Base-by-base conservation (phyloP, 2,329 filamentous ascomycete species). In the Pseudogymnoascus verrucosus region DNA sequence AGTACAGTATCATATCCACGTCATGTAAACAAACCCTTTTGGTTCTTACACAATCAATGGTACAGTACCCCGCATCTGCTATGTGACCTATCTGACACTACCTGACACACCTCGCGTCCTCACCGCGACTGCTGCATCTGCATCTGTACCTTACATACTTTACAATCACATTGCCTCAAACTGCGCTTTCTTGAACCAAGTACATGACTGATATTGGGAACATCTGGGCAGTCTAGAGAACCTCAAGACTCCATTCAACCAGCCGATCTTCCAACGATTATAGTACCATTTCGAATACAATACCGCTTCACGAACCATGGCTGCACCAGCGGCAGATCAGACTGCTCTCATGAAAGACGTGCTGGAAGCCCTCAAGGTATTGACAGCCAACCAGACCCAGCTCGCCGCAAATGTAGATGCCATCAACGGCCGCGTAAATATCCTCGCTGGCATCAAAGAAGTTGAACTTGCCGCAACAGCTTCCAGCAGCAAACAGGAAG, bases 351-450 rank as follows among this genome's bases (percentile, higher is more conserved):
- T 85, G 64, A 79, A 79, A 67, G 80, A 84, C 73, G 84, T 88
- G 68, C 76, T 87, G 23, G 74, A 77, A 42, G 79, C 79, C 42
- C 73, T 88, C 64, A 82, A 79, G 69, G 76, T 77, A n/a, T 73
- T 88, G 65, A 80, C 84, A 66, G 72, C 78, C 67, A 84, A 84
- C 64, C 83, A 87, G 69, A 74, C 77, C 47, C 76, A 80, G 40
- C 78, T 88, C 51, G 77, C 82, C 39, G 78, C 82, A 51, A 78
- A 80, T 60, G 79, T 87, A 44, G 84, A 87, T 73, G 78, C 79
- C 47, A 85, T 87, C 74, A 82, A 84, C 68, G 83, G 83, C 61
- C 79, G 83, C 63, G 81, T 88, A 65, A 86, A 87, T 71, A 80
- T 83, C 57, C 76, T 86, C 34, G 80, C 83, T 28, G 81, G 82